Evolutionary conservation across 306 rosid species (phyloP), one percentile per base, ranked within the genome.

Genomic region (Prunus mongolica): DNA sequence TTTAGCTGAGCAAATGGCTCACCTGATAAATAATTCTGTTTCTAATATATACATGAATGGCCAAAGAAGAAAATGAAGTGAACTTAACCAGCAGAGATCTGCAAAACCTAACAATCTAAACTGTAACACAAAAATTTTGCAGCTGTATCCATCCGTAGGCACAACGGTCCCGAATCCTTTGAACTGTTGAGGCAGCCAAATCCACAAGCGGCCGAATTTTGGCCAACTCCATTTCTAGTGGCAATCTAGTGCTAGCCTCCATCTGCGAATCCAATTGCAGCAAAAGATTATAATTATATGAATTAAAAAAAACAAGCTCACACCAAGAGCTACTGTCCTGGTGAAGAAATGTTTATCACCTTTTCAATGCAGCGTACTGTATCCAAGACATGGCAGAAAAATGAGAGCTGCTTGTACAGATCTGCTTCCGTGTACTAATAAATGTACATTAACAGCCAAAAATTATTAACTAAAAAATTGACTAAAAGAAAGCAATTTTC

Each of bases 131-230:
- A n/a, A 92, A 74, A 73, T 89, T 86, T 79, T 88, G 91, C 79
- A 95, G 71, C 65, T 88, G 87, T 71, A 95, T 85, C 97, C 97
- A 92, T 6, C 98, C 98, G 52, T 74, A 95, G 69, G 95, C 96
- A 73, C 90, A 84, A 6, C 96, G 97, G 73, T 95, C 98, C 30
- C 93, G 89, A 24, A 89, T 80, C 71, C 82, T 82, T 77, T 88
- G 86, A 68, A 86, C 76, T 45, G 85, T 88, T 63, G 91, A 85
- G 65, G 93, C 89, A 34, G 97, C 97, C 81, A 58, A 76, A 73
- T 84, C 81, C 65, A 89, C 83, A 46, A 81, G 30, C 6, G 93
- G 90, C 76, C 90, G 85, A 63, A 95, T 72, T 80, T 85, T 88
- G 19, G 85, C 76, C 85, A 95, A 73, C 82, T 90, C 95, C 72